phyloP scores from a whole-genome alignment of 257 asterid species.

The Solanum chiquidenum region DNA sequence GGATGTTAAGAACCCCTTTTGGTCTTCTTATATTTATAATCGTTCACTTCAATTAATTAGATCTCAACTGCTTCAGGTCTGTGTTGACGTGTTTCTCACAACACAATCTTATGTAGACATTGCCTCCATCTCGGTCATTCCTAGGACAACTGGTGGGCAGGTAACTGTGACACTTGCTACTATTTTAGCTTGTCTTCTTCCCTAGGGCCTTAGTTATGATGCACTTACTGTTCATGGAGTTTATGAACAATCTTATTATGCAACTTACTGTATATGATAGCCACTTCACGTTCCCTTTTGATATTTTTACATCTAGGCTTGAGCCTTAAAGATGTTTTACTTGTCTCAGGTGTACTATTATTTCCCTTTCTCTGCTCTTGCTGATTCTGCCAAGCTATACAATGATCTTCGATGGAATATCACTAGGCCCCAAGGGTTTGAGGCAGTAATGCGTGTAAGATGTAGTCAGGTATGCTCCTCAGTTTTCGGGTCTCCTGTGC shows the following conservation, averaged over 20 bases:
- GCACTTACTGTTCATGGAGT: not conserved
- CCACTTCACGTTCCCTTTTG: not conserved
- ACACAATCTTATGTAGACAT: conserved; percentile 86
- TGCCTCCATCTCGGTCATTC: conserved; percentile 87
- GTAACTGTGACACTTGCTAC: conserved; percentile 23
- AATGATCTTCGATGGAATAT: conserved; percentile 99
- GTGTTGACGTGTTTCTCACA: conserved; percentile 91
- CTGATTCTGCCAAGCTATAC: conserved; percentile 90
- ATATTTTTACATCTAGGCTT: not conserved
- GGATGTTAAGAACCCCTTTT: not conserved
- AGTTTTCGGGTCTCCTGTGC: conserved; percentile 4
- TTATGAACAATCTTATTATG: not conserved
- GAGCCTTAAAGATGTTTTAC: not conserved
- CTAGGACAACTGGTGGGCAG: conserved; percentile 98
- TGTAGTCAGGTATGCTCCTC: conserved; percentile 79
- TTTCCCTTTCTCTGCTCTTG: conserved; percentile 88
- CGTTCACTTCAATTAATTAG: not conserved
- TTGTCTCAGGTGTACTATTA: conserved; percentile 70
- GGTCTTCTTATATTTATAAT: not conserved
- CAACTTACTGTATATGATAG: not conserved
- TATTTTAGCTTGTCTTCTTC: not conserved
- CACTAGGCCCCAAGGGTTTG: conserved; percentile 95
- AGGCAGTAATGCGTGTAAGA: conserved; percentile 99
- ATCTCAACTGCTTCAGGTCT: conserved; percentile 52
- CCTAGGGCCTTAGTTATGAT: not conserved